These are phyloP conservation scores for Amanita subjunquillea DNA, from an alignment of 768 basidiomycete genomes.

Conservation along the genomic window DNA sequence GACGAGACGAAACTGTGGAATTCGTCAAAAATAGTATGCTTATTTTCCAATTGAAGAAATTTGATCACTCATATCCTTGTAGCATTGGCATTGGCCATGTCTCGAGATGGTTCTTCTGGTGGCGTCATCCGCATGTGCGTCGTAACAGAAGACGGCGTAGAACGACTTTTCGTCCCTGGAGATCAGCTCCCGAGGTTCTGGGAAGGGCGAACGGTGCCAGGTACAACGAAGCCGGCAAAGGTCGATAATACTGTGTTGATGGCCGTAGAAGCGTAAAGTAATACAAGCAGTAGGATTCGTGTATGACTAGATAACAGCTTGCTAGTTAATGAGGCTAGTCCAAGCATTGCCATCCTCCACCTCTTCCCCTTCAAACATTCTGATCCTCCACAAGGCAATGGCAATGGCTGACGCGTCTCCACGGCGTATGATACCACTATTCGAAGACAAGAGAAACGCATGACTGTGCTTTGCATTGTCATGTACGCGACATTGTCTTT, in stretches of 20 bases:
- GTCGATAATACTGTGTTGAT: slow-evolving; percentile 33
- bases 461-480: slow-evolving; percentile 45
- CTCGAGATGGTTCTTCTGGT: slow-evolving; percentile 95
- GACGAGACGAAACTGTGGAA: slow-evolving; percentile 77
- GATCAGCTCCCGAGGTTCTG: slow-evolving; percentile 84
- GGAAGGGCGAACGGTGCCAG: slow-evolving; percentile 72
- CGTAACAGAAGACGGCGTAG: slow-evolving; percentile 87
- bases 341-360: slow-evolving; percentile 26
- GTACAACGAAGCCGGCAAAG: slow-evolving; percentile 21
- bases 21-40: slow-evolving; percentile 92
- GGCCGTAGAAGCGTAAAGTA: slow-evolving; percentile 32
- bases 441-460: slow-evolving; percentile 57
- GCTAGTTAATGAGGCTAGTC: slow-evolving; percentile 6
- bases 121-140: slow-evolving; percentile 97
- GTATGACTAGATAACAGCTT: slow-evolving; percentile 5
- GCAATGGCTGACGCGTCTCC: slow-evolving; percentile 58
- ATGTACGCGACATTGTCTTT: not conserved
- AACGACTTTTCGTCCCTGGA: slow-evolving; percentile 88
- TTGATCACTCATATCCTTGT: slow-evolving; percentile 4
- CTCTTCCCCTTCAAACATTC: slow-evolving; percentile 62
- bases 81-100: slow-evolving; percentile 95
- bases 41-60: not conserved
- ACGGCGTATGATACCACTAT: slow-evolving; percentile 33
- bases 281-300: slow-evolving; percentile 5
- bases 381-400: slow-evolving; percentile 68